phyloP scores from a whole-genome alignment of 306 rosid species.

The Luffa acutangula region DNA sequence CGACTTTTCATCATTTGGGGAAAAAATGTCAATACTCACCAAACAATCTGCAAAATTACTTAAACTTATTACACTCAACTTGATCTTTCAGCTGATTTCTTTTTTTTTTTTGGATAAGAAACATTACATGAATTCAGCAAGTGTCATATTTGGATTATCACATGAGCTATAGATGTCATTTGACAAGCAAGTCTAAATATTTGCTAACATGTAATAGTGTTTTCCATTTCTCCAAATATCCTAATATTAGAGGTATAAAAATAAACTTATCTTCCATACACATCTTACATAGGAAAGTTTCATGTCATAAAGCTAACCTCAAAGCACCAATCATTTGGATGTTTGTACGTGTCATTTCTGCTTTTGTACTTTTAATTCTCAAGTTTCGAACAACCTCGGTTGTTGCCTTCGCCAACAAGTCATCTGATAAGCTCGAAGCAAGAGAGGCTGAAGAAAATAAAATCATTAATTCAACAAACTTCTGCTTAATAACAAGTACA shows the following conservation, averaged over 20 bases:
- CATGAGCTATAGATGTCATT: not conserved
- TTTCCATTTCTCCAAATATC: not conserved
- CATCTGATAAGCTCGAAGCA: conserved; percentile 88
- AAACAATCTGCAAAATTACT: not conserved
- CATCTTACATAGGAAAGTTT: not conserved
- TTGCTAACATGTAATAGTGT: not conserved
- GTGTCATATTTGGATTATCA: not conserved
- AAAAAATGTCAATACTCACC: not conserved
- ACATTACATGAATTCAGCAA: not conserved
- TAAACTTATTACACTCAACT: not conserved
- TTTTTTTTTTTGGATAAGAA: too few relatives aligned
- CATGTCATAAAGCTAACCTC: conserved; percentile 37
- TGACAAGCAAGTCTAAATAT: not conserved
- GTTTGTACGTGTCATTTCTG: conserved; percentile 80
- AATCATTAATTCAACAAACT: conserved; percentile 7
- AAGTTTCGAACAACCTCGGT: conserved; percentile 61
- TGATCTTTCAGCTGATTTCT: not conserved
- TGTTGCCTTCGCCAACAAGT: conserved; percentile 78
- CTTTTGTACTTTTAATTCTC: conserved; percentile 52
- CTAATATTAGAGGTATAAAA: not conserved
- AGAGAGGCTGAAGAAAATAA: conserved; percentile 64
- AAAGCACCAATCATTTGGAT: conserved; percentile 99
- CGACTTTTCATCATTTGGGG: not conserved
- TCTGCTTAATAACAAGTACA: not conserved
- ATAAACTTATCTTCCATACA: not conserved